These are phyloP conservation scores for Zymoseptoria ardabiliae DNA, from an alignment of 2,329 filamentous ascomycete species.

Conservation along the genomic window DNA sequence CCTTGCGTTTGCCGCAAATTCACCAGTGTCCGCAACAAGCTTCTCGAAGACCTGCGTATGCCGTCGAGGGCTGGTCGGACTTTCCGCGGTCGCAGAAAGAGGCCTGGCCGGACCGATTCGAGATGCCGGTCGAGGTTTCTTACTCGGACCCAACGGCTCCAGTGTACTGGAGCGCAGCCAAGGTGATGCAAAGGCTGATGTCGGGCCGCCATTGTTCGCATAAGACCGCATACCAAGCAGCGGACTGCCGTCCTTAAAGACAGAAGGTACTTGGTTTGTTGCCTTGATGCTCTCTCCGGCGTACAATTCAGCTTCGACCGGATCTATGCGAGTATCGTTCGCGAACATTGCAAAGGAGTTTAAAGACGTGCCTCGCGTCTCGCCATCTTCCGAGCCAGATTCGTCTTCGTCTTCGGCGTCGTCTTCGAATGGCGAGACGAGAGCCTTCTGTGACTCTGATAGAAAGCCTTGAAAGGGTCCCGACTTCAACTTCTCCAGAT, in stretches of 20 bases:
- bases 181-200: slow-evolving; percentile 18
- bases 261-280: slow-evolving; percentile 20
- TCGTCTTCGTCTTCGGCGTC: not conserved
- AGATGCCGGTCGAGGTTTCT: not conserved
- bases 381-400: slow-evolving; percentile 1
- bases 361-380: slow-evolving; percentile 15
- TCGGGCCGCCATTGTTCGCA: slow-evolving; percentile 7
- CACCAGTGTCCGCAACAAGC: slow-evolving; percentile 15
- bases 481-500: slow-evolving; percentile 39
- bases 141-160: not conserved
- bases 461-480: slow-evolving; percentile 29
- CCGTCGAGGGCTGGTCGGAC: not conserved
- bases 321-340: slow-evolving; percentile 12
- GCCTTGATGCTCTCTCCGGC: slow-evolving; percentile 19
- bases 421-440: slow-evolving; percentile 13
- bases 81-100: not conserved
- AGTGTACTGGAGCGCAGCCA: slow-evolving; percentile 5
- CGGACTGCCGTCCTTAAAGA: slow-evolving; percentile 20
- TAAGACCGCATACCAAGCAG: slow-evolving; percentile 19
- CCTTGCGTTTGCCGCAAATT: slow-evolving; percentile 15
- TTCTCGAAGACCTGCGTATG: slow-evolving; percentile 6
- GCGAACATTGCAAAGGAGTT: slow-evolving; percentile 1
- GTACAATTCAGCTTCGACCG: slow-evolving; percentile 23
- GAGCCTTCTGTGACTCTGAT: slow-evolving; percentile 15
- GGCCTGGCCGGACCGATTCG: not conserved